Conservation (phyloP, 179 eudicot genomes). For the Beta corolliflora region DNA sequence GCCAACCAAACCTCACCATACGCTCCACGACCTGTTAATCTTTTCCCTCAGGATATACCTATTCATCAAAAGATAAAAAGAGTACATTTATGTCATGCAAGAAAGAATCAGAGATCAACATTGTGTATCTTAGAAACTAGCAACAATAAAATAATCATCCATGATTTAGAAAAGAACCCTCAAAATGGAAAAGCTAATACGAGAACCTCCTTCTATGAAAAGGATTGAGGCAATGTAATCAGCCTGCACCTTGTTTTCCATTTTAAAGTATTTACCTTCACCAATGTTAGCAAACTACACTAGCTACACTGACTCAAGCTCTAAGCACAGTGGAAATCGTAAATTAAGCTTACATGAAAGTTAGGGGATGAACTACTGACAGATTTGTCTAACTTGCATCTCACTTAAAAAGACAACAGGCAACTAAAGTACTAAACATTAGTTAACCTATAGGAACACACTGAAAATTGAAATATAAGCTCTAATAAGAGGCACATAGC, state of each 20-base stretch:
- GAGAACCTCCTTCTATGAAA: background rate
- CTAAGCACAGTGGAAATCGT: background rate
- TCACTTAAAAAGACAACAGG: background rate
- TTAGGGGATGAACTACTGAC: background rate
- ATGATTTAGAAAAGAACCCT: background rate
- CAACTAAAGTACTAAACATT: background rate
- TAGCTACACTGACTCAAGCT: background rate
- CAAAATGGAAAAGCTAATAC: background rate
- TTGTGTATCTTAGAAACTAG: background rate
- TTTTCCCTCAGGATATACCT: slow-evolving; percentile 81
- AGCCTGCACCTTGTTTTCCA: background rate
- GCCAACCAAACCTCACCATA: slow-evolving; percentile 99
- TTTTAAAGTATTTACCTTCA: background rate
- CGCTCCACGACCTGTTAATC: slow-evolving; percentile 94
- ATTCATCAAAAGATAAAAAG: slow-evolving; percentile 1
- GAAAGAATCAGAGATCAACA: slow-evolving; percentile 1
- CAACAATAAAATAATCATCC: background rate
- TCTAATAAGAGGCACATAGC: background rate
- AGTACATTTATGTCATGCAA: background rate
- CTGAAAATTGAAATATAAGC: background rate
- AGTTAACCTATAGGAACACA: background rate
- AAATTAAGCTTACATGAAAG: background rate
- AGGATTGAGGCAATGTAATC: background rate
- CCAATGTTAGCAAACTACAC: background rate
- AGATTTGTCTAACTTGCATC: background rate